A percentile compares a stretch with the other conserved stretches of the same genome.
Evolutionary conservation across 2,329 filamentous ascomycete species (phyloP).

Genomic region (Onygenales sp.): DNA sequence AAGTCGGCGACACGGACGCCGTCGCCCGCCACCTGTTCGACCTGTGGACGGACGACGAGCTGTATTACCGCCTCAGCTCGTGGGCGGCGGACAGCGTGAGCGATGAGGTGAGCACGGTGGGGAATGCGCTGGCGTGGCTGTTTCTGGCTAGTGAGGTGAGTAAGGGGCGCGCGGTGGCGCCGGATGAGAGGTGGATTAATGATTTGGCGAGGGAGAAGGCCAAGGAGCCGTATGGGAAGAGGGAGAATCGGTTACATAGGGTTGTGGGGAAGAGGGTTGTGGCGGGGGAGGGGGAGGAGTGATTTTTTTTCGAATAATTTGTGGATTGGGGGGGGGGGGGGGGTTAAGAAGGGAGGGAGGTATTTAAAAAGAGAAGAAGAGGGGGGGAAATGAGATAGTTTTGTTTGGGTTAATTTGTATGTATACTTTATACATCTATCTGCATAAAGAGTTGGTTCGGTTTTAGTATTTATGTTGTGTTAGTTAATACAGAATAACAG

Average conservation of each 20-base stretch:
- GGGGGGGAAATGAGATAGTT: too few relatives aligned
- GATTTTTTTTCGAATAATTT: background rate
- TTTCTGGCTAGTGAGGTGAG: constrained; percentile 63
- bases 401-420: too few relatives aligned
- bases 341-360: too few relatives aligned
- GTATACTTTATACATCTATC: too few relatives aligned
- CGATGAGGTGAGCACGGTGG: constrained; percentile 73
- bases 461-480: too few relatives aligned
- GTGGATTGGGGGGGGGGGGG: background rate
- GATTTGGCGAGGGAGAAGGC: constrained; percentile 62
- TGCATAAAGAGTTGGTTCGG: too few relatives aligned
- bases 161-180: constrained; percentile 48
- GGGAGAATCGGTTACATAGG: constrained; percentile 49
- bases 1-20: constrained; percentile 58
- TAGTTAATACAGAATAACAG: too few relatives aligned
- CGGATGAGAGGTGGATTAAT: constrained; percentile 60
- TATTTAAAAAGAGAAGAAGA: too few relatives aligned
- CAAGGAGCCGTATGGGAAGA: constrained; percentile 46
- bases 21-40: constrained; percentile 39
- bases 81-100: constrained; percentile 59
- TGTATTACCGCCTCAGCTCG: constrained; percentile 57
- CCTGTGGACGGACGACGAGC: constrained; percentile 25
- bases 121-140: constrained; percentile 67
- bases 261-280: constrained; percentile 7
- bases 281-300: background rate